Evolutionary conservation across 2,329 filamentous ascomycete species (phyloP).

Genomic region (Trichoderma arundinaceum): DNA sequence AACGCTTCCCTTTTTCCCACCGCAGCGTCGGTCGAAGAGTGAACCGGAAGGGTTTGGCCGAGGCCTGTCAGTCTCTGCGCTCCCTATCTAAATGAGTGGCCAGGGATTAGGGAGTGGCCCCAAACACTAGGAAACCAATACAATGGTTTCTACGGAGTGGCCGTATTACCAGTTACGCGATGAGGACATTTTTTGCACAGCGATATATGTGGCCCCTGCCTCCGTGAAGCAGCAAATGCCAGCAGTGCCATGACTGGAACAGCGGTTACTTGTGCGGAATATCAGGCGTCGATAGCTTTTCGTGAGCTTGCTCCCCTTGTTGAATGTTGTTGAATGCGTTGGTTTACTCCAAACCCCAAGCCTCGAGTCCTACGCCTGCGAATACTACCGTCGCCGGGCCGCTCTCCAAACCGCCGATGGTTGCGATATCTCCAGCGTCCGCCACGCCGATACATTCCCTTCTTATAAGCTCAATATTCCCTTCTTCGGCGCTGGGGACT

Average conservation of each 20-base stretch:
- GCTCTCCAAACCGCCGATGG: constrained; percentile 39
- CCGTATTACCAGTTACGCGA: constrained; percentile 28
- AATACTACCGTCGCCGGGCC: constrained; percentile 44
- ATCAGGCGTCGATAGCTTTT: too few species aligned
- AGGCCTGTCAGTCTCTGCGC: constrained; percentile 1
- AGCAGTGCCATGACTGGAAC: too few species aligned
- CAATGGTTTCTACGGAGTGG: neutral
- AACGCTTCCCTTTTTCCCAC: constrained; percentile 10
- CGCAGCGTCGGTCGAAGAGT: neutral
- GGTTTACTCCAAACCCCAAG: constrained; percentile 43
- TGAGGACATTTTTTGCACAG: neutral
- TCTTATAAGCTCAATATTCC: constrained; percentile 49
- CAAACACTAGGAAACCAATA: neutral
- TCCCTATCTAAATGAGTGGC: neutral
- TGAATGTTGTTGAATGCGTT: neutral
- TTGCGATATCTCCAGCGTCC: constrained; percentile 60
- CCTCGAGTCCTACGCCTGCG: constrained; percentile 55
- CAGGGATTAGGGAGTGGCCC: neutral
- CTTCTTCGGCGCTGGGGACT: constrained; percentile 39
- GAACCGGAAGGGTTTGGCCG: neutral
- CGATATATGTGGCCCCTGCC: too few species aligned
- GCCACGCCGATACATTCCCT: constrained; percentile 65
- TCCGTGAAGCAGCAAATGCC: too few species aligned
- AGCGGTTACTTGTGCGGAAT: too few species aligned
- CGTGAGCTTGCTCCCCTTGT: neutral